Conservation (phyloP, 1,139 yeast genomes). For the Diutina mesorugosa region DNA sequence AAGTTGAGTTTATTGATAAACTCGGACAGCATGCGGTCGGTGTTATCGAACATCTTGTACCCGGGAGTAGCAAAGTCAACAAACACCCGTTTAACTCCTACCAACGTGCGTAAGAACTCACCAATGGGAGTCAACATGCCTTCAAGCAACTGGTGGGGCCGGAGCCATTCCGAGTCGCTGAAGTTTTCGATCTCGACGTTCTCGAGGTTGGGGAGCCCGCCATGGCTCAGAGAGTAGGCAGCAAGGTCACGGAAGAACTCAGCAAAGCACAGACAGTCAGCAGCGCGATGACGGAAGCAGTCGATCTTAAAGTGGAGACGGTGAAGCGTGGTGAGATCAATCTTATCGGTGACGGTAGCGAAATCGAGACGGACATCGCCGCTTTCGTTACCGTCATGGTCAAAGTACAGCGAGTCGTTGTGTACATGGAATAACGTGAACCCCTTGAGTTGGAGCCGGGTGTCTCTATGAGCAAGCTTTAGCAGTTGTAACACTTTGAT, state of each 20-base stretch:
- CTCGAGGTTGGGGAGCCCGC: constrained; percentile 19
- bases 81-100: constrained; percentile 12
- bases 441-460: constrained; percentile 17
- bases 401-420: constrained; percentile 8
- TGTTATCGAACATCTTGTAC: constrained; percentile 26
- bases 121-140: constrained; percentile 22
- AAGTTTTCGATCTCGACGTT: constrained; percentile 21
- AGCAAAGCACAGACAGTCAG: constrained; percentile 19
- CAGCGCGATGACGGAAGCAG: constrained; percentile 16
- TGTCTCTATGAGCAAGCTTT: constrained; percentile 10
- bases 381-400: background rate
- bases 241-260: constrained; percentile 18
- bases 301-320: constrained; percentile 20
- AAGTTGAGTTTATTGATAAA: constrained; percentile 22
- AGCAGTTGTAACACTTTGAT: constrained; percentile 15
- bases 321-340: constrained; percentile 14
- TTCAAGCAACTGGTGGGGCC: constrained; percentile 25
- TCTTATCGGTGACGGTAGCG: constrained; percentile 12
- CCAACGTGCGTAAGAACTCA: constrained; percentile 15
- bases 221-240: constrained; percentile 10
- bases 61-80: constrained; percentile 27
- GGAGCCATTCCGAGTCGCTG: constrained; percentile 26
- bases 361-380: constrained; percentile 15
- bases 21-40: constrained; percentile 17
- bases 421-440: constrained; percentile 24